Percentiles rank a stretch among this genome's conserved stretches.
Conservation (phyloP, 1,284 basidiomycete species). For the Cryptococcus hybrid region DNA sequence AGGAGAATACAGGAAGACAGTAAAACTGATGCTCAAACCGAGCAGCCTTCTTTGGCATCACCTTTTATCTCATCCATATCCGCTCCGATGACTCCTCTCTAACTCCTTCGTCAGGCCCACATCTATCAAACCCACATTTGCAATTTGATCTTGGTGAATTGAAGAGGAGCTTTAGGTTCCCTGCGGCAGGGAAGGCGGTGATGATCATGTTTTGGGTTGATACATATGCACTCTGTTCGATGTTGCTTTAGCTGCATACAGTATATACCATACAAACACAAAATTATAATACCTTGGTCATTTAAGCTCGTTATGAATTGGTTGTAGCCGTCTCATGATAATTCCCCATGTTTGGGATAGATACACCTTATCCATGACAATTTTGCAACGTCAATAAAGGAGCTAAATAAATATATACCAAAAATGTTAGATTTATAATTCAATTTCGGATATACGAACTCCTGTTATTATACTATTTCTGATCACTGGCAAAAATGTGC, state of each 20-base stretch:
- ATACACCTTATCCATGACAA: background rate
- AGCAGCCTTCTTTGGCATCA: background rate
- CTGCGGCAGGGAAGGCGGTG: background rate
- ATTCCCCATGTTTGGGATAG: no score
- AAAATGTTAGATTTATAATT: no score
- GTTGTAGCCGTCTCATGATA: no score
- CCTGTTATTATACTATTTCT: background rate
- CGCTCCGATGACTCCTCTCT: background rate
- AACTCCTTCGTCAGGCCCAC: background rate
- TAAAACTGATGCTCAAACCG: background rate
- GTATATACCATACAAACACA: no score
- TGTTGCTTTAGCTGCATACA: background rate
- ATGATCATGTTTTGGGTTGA: background rate
- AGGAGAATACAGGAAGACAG: background rate
- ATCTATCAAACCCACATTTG: background rate
- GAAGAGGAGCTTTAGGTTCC: conserved; percentile 3
- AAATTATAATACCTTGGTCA: no score
- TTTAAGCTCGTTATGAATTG: no score
- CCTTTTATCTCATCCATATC: background rate
- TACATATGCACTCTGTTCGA: background rate
- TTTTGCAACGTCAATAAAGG: no score
- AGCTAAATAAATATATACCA: no score
- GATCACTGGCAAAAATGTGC: conserved; percentile 68
- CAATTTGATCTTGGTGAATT: conserved; percentile 10
- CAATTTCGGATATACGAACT: no score